These are phyloP conservation scores for Lactifluus pinguis DNA, from an alignment of 768 basidiomycete genomes.

Conservation along the genomic window DNA sequence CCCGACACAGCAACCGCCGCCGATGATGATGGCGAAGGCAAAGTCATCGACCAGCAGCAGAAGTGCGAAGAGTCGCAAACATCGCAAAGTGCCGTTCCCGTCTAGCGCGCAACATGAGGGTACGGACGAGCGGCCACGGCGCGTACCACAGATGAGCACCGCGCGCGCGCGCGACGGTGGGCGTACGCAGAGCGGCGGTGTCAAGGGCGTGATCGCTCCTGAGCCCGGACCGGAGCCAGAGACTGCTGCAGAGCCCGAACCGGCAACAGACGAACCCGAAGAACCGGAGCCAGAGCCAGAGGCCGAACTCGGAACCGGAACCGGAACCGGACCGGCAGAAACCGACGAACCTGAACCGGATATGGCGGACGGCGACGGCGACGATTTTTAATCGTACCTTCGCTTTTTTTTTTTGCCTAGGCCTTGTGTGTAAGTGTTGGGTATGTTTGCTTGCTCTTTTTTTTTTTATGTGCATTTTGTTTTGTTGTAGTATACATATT, in stretches of 20 bases:
- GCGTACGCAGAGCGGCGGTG: slow-evolving; percentile 80
- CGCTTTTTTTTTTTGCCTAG: too few species aligned
- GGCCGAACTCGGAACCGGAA: not conserved
- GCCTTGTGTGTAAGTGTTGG: not conserved
- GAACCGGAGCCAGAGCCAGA: not conserved
- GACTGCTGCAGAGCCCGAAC: not conserved
- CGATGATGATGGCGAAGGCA: slow-evolving; percentile 13
- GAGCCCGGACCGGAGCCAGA: not conserved
- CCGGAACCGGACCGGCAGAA: not conserved
- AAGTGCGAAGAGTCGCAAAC: slow-evolving; percentile 29
- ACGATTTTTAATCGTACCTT: not conserved
- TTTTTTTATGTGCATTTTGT: not conserved
- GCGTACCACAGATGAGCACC: slow-evolving; percentile 55
- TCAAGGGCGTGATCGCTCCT: slow-evolving; percentile 53
- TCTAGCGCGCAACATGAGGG: slow-evolving; percentile 15
- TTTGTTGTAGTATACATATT: slow-evolving; percentile 2
- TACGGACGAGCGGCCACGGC: slow-evolving; percentile 13
- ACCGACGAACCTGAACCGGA: slow-evolving; percentile 29
- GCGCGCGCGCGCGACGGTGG: slow-evolving; percentile 72
- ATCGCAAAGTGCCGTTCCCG: slow-evolving; percentile 24
- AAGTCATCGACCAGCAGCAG: slow-evolving; percentile 20
- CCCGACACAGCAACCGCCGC: not conserved
- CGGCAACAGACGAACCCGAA: not conserved
- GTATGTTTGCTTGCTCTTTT: not conserved
- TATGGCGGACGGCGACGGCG: slow-evolving; percentile 3